Percentiles rank a stretch among this genome's conserved stretches.
Evolutionary conservation across 305 asterid genomes (phyloP).

Genomic region (Fraxinus angustifolia): DNA sequence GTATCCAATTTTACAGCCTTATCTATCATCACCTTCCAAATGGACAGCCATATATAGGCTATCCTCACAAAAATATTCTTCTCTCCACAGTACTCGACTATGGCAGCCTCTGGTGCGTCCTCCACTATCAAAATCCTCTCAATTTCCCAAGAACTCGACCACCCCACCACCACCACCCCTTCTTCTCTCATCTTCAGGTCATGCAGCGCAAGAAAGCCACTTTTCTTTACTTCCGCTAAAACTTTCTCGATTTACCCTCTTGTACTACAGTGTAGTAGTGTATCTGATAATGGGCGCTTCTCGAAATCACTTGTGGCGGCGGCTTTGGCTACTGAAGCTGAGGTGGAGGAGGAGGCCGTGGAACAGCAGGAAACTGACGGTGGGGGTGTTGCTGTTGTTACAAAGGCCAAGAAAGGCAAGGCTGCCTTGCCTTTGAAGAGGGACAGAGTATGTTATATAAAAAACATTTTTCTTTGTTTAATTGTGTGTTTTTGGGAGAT

Average conservation of each 20-base stretch:
- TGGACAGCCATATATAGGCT: conserved; percentile 3
- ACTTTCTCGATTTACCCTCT: conserved; percentile 49
- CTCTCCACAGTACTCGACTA: conserved; percentile 11
- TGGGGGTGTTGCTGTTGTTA: conserved; percentile 43
- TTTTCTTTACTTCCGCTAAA: conserved; percentile 32
- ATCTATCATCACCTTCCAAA: conserved; percentile 27
- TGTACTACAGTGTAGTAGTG: conserved; percentile 41
- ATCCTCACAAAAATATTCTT: conserved; percentile 10
- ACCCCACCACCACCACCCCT: conserved; percentile 25
- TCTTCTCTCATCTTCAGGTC: conserved; percentile 37
- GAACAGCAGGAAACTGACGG: conserved; percentile 35
- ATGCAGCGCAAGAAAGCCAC: conserved; percentile 25
- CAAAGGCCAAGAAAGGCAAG: conserved; percentile 90
- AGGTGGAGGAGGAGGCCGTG: conserved; percentile 41
- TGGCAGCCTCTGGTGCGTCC: conserved; percentile 61
- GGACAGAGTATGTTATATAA: conserved; percentile 63
- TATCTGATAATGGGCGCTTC: conserved; percentile 38
- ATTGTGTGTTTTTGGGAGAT: background rate
- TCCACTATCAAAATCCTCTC: conserved; percentile 48
- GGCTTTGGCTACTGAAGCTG: conserved; percentile 54
- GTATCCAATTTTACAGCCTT: conserved; percentile 11
- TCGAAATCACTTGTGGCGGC: conserved; percentile 43
- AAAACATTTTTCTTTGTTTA: background rate
- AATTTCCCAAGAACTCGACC: conserved; percentile 51
- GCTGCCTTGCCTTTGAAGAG: conserved; percentile 84